A percentile compares a stretch with the other conserved stretches of the same genome.
phyloP scores from a whole-genome alignment of 768 basidiomycete genomes.

The Omphalotus guepiniiformis region DNA sequence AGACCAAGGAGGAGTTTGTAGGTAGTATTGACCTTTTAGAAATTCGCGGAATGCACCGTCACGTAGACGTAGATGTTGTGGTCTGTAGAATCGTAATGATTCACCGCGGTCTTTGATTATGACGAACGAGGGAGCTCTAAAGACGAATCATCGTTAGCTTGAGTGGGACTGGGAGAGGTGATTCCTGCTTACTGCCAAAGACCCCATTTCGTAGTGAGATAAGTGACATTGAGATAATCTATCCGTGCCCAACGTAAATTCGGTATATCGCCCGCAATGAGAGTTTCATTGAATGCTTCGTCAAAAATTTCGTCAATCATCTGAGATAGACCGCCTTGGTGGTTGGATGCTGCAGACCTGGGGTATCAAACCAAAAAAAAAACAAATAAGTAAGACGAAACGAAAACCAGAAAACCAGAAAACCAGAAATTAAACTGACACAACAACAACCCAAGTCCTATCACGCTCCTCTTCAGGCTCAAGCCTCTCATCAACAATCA shows the following conservation, averaged over 20 bases:
- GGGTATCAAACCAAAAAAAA: no score
- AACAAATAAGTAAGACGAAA: slow-evolving; percentile 5
- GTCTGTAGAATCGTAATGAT: slow-evolving; percentile 76
- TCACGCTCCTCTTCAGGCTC: slow-evolving; percentile 59
- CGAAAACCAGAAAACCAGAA: background rate
- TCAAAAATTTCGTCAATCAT: slow-evolving; percentile 73
- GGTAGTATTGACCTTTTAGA: slow-evolving; percentile 61
- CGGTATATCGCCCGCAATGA: slow-evolving; percentile 56
- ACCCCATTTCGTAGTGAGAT: slow-evolving; percentile 80
- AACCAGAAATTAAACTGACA: slow-evolving; percentile 45
- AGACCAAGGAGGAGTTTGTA: slow-evolving; percentile 62
- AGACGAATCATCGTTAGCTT: slow-evolving; percentile 2
- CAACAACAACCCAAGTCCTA: slow-evolving; percentile 72
- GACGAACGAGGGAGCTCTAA: slow-evolving; percentile 74
- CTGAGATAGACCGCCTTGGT: slow-evolving; percentile 63
- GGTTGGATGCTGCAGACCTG: slow-evolving; percentile 56
- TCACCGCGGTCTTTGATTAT: slow-evolving; percentile 67
- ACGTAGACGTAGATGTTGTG: slow-evolving; percentile 56
- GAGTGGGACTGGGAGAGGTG: background rate
- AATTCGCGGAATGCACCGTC: slow-evolving; percentile 62
- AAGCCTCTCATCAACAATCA: slow-evolving; percentile 68
- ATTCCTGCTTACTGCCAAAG: slow-evolving; percentile 68
- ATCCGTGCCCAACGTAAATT: slow-evolving; percentile 81
- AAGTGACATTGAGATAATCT: slow-evolving; percentile 83
- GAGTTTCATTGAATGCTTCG: slow-evolving; percentile 61